Base-by-base conservation (phyloP, 345 rosid species). In the Ceriops zippeliana region DNA sequence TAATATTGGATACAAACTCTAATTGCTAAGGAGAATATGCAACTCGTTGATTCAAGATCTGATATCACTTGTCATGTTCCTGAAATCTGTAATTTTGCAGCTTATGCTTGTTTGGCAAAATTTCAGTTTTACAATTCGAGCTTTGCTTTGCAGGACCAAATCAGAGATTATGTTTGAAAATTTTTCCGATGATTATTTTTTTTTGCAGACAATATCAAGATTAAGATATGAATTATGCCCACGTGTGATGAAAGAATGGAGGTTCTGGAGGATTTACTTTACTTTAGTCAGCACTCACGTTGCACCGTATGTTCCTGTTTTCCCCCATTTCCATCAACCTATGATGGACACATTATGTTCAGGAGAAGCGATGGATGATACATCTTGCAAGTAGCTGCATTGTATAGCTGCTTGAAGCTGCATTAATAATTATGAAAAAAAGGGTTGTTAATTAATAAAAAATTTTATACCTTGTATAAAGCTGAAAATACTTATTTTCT, bases 261-360 rank as follows among this genome's bases (percentile, higher is more conserved):
- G 84, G 68, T 93, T 93, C 76, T 93, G 98, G 98, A 87, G 87
- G 88, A 90, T 93, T 63, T 91, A 93, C 81, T 93, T 89, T 69
- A 88, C 92, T 5, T 85, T 93, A 62, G 95, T 93, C 73, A 89
- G 92, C 92, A 91, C 96, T 70, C 96, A 89, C 63, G 90, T 91
- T 56, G 89, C 86, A 51, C 83, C 87, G 96, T 93, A 89, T 75
- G 96, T 76, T 66, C 70, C 63, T 58, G 0, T 63, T 6, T 47
- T 22, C 73, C 60, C 62, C 62, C 58, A 22, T 10, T 21, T 52
- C 20, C 61, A 28, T 52, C 28, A 46, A 22, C n/a, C 4, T 62
- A 62, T 69, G 38, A n/a, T 15, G 8, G 22, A 22, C 10, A 52
- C n/a, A 17, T 31, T 7, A 9, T 24, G 34, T 15, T 9, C 38